These are phyloP conservation scores for Ustilago sp. DNA, from an alignment of 1,284 basidiomycete species.

Conservation along the genomic window DNA sequence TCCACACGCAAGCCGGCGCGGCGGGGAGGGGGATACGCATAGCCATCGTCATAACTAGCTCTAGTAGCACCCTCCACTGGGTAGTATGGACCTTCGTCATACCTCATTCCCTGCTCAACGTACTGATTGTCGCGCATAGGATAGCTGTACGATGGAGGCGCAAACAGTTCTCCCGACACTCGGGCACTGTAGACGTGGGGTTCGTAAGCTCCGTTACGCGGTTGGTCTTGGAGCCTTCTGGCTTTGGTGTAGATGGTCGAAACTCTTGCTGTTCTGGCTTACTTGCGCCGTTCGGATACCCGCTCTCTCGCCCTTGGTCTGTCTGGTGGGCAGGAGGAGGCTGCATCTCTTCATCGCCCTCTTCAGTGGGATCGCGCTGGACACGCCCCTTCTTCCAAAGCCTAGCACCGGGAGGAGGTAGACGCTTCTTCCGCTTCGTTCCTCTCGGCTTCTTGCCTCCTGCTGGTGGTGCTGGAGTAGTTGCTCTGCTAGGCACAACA, in stretches of 20 bases:
- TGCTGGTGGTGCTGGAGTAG: slow-evolving; percentile 18
- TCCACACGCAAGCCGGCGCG: not conserved
- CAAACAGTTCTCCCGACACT: not conserved
- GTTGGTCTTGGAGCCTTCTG: not conserved
- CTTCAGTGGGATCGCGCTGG: slow-evolving; percentile 27
- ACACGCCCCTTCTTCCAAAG: slow-evolving; percentile 50
- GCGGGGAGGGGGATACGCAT: not conserved
- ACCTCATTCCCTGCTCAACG: not conserved
- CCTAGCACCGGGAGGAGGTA: slow-evolving; percentile 44
- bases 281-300: slow-evolving; percentile 1
- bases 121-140: not conserved
- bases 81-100: not conserved
- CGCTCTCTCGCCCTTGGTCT: not conserved
- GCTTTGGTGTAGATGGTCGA: not conserved
- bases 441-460: slow-evolving; percentile 9
- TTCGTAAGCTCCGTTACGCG: not conserved
- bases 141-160: slow-evolving; percentile 3
- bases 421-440: slow-evolving; percentile 36
- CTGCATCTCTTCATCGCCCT: slow-evolving; percentile 9
- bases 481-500: slow-evolving; percentile 18
- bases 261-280: not conserved
- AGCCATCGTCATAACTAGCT: not conserved
- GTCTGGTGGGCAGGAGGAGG: not conserved
- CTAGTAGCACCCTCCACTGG: not conserved
- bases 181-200: not conserved